Percentiles rank a stretch among this genome's conserved stretches.
phyloP scores from a whole-genome alignment of 1,139 yeast species.

The Yamadazyma diospyri region DNA sequence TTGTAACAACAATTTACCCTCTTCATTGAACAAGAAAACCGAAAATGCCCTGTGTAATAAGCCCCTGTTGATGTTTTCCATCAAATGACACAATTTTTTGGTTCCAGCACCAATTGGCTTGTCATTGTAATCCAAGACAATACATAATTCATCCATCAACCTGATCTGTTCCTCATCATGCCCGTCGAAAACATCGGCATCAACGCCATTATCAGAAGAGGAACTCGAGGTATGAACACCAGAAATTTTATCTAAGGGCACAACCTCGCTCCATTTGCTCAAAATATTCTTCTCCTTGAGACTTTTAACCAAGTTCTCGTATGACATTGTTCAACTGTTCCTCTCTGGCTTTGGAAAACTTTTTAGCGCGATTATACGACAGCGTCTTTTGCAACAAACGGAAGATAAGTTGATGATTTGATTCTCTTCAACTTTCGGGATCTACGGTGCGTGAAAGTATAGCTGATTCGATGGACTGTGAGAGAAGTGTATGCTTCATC shows the following conservation, averaged over 20 bases:
- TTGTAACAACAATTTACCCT: conserved; percentile 76
- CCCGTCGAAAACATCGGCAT: conserved; percentile 56
- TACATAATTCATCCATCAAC: conserved; percentile 95
- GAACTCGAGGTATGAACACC: conserved; percentile 37
- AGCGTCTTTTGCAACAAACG: conserved; percentile 1
- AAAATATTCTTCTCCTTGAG: conserved; percentile 50
- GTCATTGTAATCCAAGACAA: conserved; percentile 86
- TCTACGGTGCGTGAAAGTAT: too few species aligned
- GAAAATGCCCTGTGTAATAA: conserved; percentile 93
- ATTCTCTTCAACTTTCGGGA: too few species aligned
- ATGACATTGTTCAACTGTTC: conserved; percentile 6
- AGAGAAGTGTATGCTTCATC: too few species aligned
- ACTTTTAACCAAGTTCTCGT: conserved; percentile 42
- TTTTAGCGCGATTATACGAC: conserved; percentile 9
- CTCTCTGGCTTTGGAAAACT: conserved; percentile 1
- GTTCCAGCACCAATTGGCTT: conserved; percentile 90
- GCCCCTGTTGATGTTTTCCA: conserved; percentile 83
- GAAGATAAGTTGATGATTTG: too few species aligned
- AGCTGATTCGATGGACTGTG: too few species aligned
- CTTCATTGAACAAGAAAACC: conserved; percentile 80
- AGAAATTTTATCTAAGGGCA: conserved; percentile 47
- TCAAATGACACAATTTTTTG: conserved; percentile 86
- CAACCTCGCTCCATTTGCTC: conserved; percentile 59
- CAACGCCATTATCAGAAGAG: conserved; percentile 14
- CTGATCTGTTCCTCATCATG: conserved; percentile 93